Base-by-base conservation (phyloP, 73 alveolate genomes). In the Paramecium pentaurelia region DNA sequence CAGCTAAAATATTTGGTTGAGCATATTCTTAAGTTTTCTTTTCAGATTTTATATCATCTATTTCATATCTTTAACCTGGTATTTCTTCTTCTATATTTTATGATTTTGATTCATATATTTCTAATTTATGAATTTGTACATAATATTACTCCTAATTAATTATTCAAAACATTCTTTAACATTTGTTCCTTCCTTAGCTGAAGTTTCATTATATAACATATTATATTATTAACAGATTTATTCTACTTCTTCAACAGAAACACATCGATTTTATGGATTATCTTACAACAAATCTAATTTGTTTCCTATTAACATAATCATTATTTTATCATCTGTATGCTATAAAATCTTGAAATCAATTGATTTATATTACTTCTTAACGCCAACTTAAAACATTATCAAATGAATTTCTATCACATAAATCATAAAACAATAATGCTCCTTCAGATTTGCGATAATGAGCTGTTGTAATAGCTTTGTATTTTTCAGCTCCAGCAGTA, bases 251-350 rank as follows among this genome's bases (percentile, higher is more conserved):
- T 92, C 88, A 40, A 37, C 42, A 18, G 58, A 45, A 14, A 92
- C 95, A 47, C 60, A 51, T 51, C 95, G 42, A 27, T 22, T 37
- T 27, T 83, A 27, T 11, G 95, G 95, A 18, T 92, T 77, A 12
- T 92, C 75, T 38, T 30, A 45, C 7, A 92, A 71, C 44, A 94
- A 58, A 86, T 94, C 97, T 12, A 93, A 75, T 60, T 95, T 95
- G 37, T 93, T 95, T 16, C 98, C 98, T 25, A 95, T 95, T 18
- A 95, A 80, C 96, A 95, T 95, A 10, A 95, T 92, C 37, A 77
- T 80, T 34, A 94, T 86, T 18, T 93, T 95, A 37, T 85, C 93
- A 45, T 92, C 96, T 71, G 96, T 88, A 59, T 95, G 84, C 47
- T 71, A 28, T 32, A 80, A 3, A 9, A 80, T 80, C 91, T 80